A percentile compares a stretch with the other conserved stretches of the same genome.
phyloP scores from a whole-genome alignment of 495 filamentous ascomycete species.

The Tuber borchii region DNA sequence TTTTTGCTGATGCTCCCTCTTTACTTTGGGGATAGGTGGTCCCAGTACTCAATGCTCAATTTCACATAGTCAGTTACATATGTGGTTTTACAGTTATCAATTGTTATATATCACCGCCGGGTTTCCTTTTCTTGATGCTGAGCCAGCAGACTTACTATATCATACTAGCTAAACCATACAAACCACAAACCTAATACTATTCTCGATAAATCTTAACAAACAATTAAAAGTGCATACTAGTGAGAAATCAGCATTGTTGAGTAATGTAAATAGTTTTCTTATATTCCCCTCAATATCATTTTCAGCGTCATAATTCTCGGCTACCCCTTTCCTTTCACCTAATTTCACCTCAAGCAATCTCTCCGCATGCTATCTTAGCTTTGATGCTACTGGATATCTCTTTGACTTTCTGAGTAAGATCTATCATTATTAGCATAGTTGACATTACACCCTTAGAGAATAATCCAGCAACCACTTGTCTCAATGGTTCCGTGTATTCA shows the following conservation, averaged over 20 bases:
- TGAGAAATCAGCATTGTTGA: too few relatives aligned
- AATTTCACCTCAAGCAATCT: slow-evolving; percentile 25
- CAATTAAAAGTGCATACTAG: too few relatives aligned
- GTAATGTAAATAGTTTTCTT: not conserved
- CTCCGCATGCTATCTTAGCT: slow-evolving; percentile 42
- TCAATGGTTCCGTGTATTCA: slow-evolving; percentile 22
- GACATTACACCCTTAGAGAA: too few relatives aligned
- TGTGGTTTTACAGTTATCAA: not conserved
- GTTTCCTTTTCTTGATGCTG: slow-evolving; percentile 16
- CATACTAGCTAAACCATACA: too few relatives aligned
- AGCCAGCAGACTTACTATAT: slow-evolving; percentile 1
- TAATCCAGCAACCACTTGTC: slow-evolving; percentile 32
- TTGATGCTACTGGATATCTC: slow-evolving; percentile 38
- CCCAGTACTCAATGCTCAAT: slow-evolving; percentile 44
- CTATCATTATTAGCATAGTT: too few relatives aligned
- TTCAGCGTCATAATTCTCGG: slow-evolving; percentile 1
- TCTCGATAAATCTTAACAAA: too few relatives aligned
- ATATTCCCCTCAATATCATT: slow-evolving; percentile 6
- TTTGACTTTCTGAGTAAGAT: too few relatives aligned
- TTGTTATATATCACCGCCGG: not conserved
- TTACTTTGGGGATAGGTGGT: slow-evolving; percentile 20
- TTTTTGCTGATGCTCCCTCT: too few relatives aligned
- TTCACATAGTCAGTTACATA: slow-evolving; percentile 43
- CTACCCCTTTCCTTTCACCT: not conserved
- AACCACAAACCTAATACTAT: slow-evolving; percentile 23